Evolutionary conservation across 768 basidiomycete species (phyloP), one percentile per base, ranked within the genome.

Genomic region (Podaxis carcinomalis): DNA sequence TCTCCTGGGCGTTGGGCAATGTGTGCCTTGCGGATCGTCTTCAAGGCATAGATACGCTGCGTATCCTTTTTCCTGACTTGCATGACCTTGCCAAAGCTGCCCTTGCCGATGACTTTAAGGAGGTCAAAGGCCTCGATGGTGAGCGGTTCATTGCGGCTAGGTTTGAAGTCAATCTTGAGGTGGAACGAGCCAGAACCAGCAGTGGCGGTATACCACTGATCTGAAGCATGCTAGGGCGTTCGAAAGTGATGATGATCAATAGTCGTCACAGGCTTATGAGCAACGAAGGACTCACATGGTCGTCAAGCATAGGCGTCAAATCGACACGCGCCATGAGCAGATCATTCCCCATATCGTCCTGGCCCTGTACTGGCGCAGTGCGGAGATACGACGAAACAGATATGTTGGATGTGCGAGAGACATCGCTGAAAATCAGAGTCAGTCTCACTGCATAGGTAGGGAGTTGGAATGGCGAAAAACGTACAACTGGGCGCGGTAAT

Each of bases 11-110:
- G 85, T 36, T 92, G 92, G 4, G 96, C 97, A 65, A 98, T 98
- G 69, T 97, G 93, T 3, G 96, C 96, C 74, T 99, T 99, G 57
- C 95, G 86, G 68, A 98, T 98, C 2, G 97, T 98, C 79, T 98
- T 98, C 68, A 99, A 80, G 2, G 96, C 96, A 76, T 99, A 99
- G 69, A 99, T 91, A 61, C 97, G 93, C 66, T 93, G 85, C 1
- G 97, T 98, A 75, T 99, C 95, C 77, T 97, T 95, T 78, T 99
- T 99, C 57, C 95, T 89, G 44, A 99, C 96, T 82, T 99, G 96
- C 97, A 98, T 98, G 39, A 96, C 95, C 75, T 99, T 99, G 14
- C 97, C 96, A 68, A 99, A 99, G 62, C 88, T 90, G 10, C 97
- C 96, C 75, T 98, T 98, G 19, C 96, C 95, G 62, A 99, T 96